Evolutionary conservation across 2,329 filamentous ascomycete genomes (phyloP), one percentile per base, ranked within the genome.

Genomic region (Verticillium tricorpus): DNA sequence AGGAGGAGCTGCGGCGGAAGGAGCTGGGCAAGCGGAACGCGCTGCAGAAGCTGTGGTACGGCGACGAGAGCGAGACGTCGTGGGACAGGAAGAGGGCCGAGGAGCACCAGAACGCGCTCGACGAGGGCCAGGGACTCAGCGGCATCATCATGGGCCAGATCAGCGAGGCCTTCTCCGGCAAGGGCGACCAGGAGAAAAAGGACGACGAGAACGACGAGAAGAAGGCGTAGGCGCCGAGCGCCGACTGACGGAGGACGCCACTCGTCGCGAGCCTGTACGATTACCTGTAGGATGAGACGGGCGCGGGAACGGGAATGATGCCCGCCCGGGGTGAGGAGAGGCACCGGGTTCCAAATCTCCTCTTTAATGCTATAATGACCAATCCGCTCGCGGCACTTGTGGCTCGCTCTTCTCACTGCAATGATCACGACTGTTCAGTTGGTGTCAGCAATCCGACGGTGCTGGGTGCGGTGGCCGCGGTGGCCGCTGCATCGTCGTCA

Each of bases 71-170:
- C n/a, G 22, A 54, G 40, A 77, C 80, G 55, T 78, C 82, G 65
- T 86, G 84, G 84, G 76, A 78, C 69, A 72, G 79, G 73, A 80
- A 81, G 77, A 76, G 84, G 64, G 74, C 78, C 3, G 77, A 77
- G 69, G 77, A 80, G 70, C 82, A 86, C 68, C 76, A 76, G 63
- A 80, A 80, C 71, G 83, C 81, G 62, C 70, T 87, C 45, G 77
- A 82, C 59, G 80, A 85, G 64, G 85, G 85, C 5, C 82, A 81
- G 67, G 83, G 84, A 3, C 79, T 85, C 69, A 80, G 80, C 64
- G 82, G 81, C 39, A 75, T 87, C 62, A 87, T 87, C 60, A 73
- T 80, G 64, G 82, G 85, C 9, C 84, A 86, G 71, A 75, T 87
- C 60, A 72, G 73, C n/a, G 84, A 87, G 65, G 85, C 85, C 14